Evolutionary conservation across 2,329 filamentous ascomycete species (phyloP), one percentile per base, ranked within the genome.

Genomic region (Penicillium psychrosexuale): DNA sequence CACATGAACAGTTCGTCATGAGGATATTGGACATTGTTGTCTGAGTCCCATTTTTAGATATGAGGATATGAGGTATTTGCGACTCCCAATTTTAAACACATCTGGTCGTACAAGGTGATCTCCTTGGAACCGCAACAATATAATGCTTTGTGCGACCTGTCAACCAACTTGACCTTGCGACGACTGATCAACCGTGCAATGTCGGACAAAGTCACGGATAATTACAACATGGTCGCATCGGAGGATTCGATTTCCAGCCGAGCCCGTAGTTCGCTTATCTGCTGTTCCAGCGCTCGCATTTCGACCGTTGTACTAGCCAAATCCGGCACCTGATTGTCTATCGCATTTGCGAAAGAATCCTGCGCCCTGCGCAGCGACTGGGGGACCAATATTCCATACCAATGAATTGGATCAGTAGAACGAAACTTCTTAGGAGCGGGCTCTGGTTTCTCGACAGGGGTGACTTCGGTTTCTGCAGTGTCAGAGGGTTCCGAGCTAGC

Each of bases 371-470:
- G 76, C 34, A 81, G 68, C 24, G 75, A 69, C 9, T 69, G 68
- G 3, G 78, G 75, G 17, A 77, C 72, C 12, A 81, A 66, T 38
- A 80, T 75, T 6, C 78, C 78, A 60, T 78, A 81, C 78, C 78
- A 80, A 22, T 70, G 69, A 24, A 80, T 61, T 8, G 78, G 78
- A 55, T 81, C 73, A 45, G 66, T 65, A 19, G 70, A 69, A 42
- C 62, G 58, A 44, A 61, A 61, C 44, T 59, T 64, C 31, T 59
- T 61, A 34, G 46, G 43, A 8, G 11, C 11, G 4, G 24, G n/a
- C 28, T 56, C 52, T 8, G 43, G 24, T 17, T 55, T 55, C 11
- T 52, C 28, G 19, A 13, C 42, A 61, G 45, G 40, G 65, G 15
- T 27, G 3, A 17, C n/a, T 24, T 27, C 15, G 4, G 13, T 28